Evolutionary conservation across 495 filamentous ascomycete species (phyloP), one percentile per base, ranked within the genome.

Genomic region (Hamigera avellanea): DNA sequence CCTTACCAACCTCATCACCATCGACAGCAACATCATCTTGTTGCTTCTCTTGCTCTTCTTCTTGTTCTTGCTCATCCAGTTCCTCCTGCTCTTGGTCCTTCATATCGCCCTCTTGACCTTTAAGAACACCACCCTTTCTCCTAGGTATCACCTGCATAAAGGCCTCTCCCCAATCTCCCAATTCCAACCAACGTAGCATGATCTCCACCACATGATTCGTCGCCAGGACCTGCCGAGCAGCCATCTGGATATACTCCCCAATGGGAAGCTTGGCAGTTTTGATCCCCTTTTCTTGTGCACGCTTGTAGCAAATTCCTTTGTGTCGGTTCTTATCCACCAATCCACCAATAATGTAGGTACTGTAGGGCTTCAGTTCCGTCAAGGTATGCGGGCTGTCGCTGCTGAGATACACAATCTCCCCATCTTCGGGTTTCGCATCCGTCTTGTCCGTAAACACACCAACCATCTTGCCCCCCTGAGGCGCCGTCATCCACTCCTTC

Each of bases 171-270:
- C 91, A 99, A 53, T 96, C 80, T 0, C 81, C 79, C 18, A 71
- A 67, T 44, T 94, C 84, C 36, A 99, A 46, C 84, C 91, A 99
- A 40, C 77, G 75, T 19, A 91, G 52, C 83, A 99, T 95, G 42
- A 99, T 96, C 56, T 96, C 91, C 28, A 83, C 69, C 0, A 99
- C 91, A 50, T 99, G 91, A 49, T 96, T 96, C 9, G 87, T 93
- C 5, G 86, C 76, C 29, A 99, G 59, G 2, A 99, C 81, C 39
- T 75, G 72, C 10, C 91, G 75, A 40, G 78, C 83, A 18, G 75
- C 61, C 86, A 99, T 93, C 35, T 81, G 67, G 67, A 99, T 80
- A 45, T 81, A 96, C 13, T 96, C 76, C 2, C 86, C 83, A 49
- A 99, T 95, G 0, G 91, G 91, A 15, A 99, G 53, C 54, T 83